These are phyloP conservation scores for Trichoderma reesei DNA, from an alignment of 495 filamentous ascomycete genomes.

Conservation along the genomic window DNA sequence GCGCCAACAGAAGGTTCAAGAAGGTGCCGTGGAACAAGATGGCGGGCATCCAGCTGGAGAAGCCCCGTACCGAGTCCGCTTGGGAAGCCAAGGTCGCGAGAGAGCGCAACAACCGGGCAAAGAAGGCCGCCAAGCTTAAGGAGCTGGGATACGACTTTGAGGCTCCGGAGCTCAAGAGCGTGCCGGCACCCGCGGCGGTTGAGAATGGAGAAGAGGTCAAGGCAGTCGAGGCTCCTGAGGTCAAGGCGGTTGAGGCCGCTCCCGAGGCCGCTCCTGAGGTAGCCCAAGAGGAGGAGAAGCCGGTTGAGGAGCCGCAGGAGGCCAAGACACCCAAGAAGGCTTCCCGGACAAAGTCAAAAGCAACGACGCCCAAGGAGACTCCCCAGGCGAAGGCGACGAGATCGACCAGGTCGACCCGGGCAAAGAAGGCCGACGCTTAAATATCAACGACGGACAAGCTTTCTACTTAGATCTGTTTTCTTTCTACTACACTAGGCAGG, in stretches of 20 bases:
- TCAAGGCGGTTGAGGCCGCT: conserved; percentile 23
- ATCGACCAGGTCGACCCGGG: neutral
- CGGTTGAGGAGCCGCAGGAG: conserved; percentile 5
- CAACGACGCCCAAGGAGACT: conserved; percentile 23
- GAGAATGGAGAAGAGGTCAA: conserved; percentile 18
- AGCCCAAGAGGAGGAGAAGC: conserved; percentile 11
- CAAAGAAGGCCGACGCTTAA: conserved; percentile 27
- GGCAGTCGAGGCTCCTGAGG: too few species aligned
- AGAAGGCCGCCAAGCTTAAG: conserved; percentile 65
- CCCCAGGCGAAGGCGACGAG: conserved; percentile 15
- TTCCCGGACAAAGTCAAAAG: neutral
- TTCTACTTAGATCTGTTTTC: neutral
- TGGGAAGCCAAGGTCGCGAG: conserved; percentile 65
- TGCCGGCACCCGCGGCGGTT: conserved; percentile 8
- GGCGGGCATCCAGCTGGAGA: conserved; percentile 60
- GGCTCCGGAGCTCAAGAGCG: conserved; percentile 44
- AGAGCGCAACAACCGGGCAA: conserved; percentile 57
- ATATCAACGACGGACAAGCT: neutral
- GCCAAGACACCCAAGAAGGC: conserved; percentile 5
- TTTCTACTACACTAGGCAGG: neutral
- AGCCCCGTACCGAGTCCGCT: conserved; percentile 55
- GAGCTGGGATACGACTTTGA: conserved; percentile 78
- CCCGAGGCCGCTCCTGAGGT: too few species aligned
- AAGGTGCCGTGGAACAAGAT: conserved; percentile 74
- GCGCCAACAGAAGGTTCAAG: conserved; percentile 83